Conservation (phyloP, 2,329 filamentous ascomycete genomes). For the Venturia aucupariae region DNA sequence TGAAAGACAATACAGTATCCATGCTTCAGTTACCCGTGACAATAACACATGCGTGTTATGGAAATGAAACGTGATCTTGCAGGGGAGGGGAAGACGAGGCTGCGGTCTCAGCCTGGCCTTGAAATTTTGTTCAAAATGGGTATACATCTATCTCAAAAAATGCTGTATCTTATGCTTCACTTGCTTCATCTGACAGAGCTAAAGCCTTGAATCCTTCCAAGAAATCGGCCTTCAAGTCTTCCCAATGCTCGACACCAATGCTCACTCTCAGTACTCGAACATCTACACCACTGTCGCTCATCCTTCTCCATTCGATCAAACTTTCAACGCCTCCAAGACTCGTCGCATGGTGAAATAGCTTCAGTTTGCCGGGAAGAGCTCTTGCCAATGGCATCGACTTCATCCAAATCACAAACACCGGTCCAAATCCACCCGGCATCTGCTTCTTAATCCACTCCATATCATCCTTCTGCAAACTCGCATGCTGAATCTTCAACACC, state of each 20-base stretch:
- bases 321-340: constrained; percentile 91
- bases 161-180: background rate
- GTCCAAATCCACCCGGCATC: constrained; percentile 85
- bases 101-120: too few relatives aligned
- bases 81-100: too few relatives aligned
- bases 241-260: constrained; percentile 76
- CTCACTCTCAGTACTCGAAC: constrained; percentile 68
- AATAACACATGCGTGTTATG: too few relatives aligned
- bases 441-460: constrained; percentile 64
- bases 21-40: too few relatives aligned
- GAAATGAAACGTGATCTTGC: too few relatives aligned
- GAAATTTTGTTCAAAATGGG: too few relatives aligned
- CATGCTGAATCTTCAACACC: constrained; percentile 60
- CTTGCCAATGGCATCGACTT: constrained; percentile 52
- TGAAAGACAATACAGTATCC: too few relatives aligned
- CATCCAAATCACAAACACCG: constrained; percentile 73
- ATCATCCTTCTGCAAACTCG: constrained; percentile 63
- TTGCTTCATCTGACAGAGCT: background rate
- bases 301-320: constrained; percentile 89
- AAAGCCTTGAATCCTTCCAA: constrained; percentile 46
- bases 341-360: constrained; percentile 88
- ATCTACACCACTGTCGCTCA: constrained; percentile 71
- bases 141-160: too few relatives aligned
- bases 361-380: constrained; percentile 64
- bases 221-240: constrained; percentile 74